Percentiles rank a stretch among this genome's conserved stretches.
Evolutionary conservation across 2,329 filamentous ascomycete genomes (phyloP).

Genomic region (Alternaria sp.): DNA sequence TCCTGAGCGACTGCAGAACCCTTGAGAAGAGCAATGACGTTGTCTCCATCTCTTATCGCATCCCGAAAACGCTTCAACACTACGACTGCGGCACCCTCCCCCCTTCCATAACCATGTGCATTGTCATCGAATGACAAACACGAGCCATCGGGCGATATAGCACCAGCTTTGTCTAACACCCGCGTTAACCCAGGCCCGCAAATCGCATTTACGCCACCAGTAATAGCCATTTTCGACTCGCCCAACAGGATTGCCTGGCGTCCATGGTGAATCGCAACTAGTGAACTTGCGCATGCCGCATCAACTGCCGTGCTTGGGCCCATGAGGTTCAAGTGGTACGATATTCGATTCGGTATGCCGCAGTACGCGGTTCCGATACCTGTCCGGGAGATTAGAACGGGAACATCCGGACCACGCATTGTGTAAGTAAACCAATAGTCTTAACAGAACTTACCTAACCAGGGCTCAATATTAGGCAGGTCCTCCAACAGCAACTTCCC

Average conservation of each 20-base stretch:
- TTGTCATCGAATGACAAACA: conserved; percentile 55
- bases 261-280: conserved; percentile 31
- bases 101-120: conserved; percentile 69
- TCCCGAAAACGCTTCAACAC: conserved; percentile 51
- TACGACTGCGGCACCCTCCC: conserved; percentile 60
- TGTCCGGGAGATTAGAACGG: not conserved
- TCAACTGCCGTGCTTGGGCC: conserved; percentile 35
- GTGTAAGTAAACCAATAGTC: not conserved
- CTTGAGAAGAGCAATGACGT: conserved; percentile 41
- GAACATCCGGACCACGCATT: not conserved
- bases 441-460: not conserved
- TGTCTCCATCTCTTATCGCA: conserved; percentile 50
- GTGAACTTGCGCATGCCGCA: conserved; percentile 33
- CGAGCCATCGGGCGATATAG: conserved; percentile 53
- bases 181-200: conserved; percentile 54
- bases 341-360: conserved; percentile 22
- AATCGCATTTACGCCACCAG: conserved; percentile 46
- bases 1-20: conserved; percentile 36
- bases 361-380: not conserved
- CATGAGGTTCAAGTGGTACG: conserved; percentile 30
- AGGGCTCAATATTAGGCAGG: not conserved
- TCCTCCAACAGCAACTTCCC: not conserved
- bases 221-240: conserved; percentile 42
- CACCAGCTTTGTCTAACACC: conserved; percentile 49
- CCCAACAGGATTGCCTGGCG: conserved; percentile 33